Evolutionary conservation across 2,329 filamentous ascomycete genomes (phyloP), one percentile per base, ranked within the genome.

Genomic region (Clarireedia homoeocarpa): DNA sequence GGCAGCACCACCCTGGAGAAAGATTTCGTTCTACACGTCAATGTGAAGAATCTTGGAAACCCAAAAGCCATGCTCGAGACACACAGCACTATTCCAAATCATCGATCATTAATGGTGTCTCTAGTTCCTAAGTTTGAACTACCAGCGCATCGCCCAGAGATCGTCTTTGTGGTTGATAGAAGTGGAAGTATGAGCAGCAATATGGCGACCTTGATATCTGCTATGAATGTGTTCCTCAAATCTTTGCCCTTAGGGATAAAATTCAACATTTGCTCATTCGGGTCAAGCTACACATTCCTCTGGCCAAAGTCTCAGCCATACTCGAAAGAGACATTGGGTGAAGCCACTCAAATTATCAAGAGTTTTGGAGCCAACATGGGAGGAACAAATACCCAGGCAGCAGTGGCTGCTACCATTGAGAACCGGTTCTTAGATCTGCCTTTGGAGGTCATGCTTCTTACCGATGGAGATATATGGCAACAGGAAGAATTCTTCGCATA

Each of bases 221-320:
- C 83, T 0, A 72, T 88, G 23, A 75, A 78, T 5, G 72, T 87
- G 23, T 87, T 88, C 62, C 71, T 88, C 56, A 85, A 84, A 65
- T 86, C 82, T 0, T 71, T 88, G 2, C 83, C 83, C 0, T 62
- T 83, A 1, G 82, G 83, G 5, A 74, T 80, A 59, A 81, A 81
- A 63, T 88, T 88, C 74, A 88, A 89, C 65, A 84, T 88, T 53
- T 85, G 81, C 66, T 85, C 82, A 4, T 88, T 89, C 52, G 85
- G 85, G 12, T 73, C 68, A 1, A 39, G 6, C 0, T 71, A 74
- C 58, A 59, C 63, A 1, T 79, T 80, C 51, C 68, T 83, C 6
- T 83, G 75, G 72, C 49, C 67, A 0, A 71, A 72, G 27, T 81
- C 79, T 2, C 68, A 70, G 48, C 67, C 69, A 0, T 83, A 81